Conservation (phyloP, 2,329 filamentous ascomycete species). For the Thielaviopsis musarum region DNA sequence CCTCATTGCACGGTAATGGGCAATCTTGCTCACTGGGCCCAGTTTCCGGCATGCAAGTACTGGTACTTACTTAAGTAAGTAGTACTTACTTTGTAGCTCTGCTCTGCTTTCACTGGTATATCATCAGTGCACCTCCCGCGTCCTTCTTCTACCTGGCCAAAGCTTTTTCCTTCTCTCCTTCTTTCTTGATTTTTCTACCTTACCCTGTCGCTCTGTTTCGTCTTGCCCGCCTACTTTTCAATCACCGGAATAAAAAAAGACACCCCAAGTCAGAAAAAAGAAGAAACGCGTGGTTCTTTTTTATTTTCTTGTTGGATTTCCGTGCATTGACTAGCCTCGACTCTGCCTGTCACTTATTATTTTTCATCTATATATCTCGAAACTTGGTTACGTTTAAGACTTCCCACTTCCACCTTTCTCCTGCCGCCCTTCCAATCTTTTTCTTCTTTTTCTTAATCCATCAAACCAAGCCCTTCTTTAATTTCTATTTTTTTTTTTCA, state of each 20-base stretch:
- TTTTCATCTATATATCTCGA: too few species aligned
- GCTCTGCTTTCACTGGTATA: not conserved
- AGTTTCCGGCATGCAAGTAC: not conserved
- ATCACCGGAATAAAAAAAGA: too few species aligned
- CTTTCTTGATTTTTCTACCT: not conserved
- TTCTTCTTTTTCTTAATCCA: too few species aligned
- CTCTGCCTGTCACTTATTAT: too few species aligned
- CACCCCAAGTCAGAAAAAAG: too few species aligned
- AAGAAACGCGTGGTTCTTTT: not conserved
- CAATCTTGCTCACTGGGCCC: not conserved
- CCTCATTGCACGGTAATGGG: too few species aligned
- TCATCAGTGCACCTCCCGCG: not conserved
- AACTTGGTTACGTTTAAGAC: too few species aligned
- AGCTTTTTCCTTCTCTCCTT: not conserved
- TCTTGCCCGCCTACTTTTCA: too few species aligned
- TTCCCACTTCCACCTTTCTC: not conserved
- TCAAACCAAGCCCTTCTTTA: too few species aligned
- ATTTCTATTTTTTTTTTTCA: not conserved
- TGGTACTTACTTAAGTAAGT: too few species aligned
- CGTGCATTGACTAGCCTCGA: too few species aligned
- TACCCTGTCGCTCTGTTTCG: not conserved
- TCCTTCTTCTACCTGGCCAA: not conserved
- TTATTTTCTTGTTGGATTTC: too few species aligned
- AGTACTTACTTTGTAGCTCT: not conserved
- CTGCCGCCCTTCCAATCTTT: not conserved